phyloP scores from a whole-genome alignment of 2,329 filamentous ascomycete species.

The Emmonsia crescens region DNA sequence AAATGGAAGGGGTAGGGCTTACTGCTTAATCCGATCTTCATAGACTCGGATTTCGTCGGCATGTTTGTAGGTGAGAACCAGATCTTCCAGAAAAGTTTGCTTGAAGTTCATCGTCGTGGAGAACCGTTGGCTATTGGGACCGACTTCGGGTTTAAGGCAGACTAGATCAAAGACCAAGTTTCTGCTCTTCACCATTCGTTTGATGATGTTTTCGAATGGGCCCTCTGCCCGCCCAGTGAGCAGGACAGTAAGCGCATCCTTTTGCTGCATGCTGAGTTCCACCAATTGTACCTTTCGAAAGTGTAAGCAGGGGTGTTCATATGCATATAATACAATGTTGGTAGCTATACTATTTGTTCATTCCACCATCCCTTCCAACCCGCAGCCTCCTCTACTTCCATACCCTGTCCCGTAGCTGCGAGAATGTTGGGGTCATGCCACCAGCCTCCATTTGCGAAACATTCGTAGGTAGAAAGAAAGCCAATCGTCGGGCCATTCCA shows the following conservation, averaged over 20 bases:
- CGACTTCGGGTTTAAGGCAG: slow-evolving; percentile 72
- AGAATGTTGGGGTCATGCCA: slow-evolving; percentile 91
- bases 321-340: slow-evolving; percentile 2
- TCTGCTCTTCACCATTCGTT: slow-evolving; percentile 67
- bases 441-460: slow-evolving; percentile 79
- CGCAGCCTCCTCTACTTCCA: slow-evolving; percentile 67
- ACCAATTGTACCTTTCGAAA: slow-evolving; percentile 54
- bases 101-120: slow-evolving; percentile 84
- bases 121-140: slow-evolving; percentile 70
- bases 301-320: slow-evolving; percentile 18
- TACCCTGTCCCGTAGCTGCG: slow-evolving; percentile 70
- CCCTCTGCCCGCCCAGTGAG: slow-evolving; percentile 76
- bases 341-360: slow-evolving; percentile 59
- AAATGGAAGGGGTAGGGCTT: slow-evolving; percentile 17
- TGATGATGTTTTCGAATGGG: slow-evolving; percentile 67
- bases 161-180: slow-evolving; percentile 79
- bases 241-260: slow-evolving; percentile 73
- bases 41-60: slow-evolving; percentile 70
- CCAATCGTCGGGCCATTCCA: slow-evolving; percentile 75
- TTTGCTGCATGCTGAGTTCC: slow-evolving; percentile 67
- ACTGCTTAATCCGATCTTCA: slow-evolving; percentile 53
- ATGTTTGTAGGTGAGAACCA: slow-evolving; percentile 75
- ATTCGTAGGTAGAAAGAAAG: slow-evolving; percentile 61
- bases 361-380: slow-evolving; percentile 97
- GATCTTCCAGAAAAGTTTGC: slow-evolving; percentile 65